These are phyloP conservation scores for Pichia occidentalis DNA, from an alignment of 805 yeast species.

Conservation along the genomic window DNA sequence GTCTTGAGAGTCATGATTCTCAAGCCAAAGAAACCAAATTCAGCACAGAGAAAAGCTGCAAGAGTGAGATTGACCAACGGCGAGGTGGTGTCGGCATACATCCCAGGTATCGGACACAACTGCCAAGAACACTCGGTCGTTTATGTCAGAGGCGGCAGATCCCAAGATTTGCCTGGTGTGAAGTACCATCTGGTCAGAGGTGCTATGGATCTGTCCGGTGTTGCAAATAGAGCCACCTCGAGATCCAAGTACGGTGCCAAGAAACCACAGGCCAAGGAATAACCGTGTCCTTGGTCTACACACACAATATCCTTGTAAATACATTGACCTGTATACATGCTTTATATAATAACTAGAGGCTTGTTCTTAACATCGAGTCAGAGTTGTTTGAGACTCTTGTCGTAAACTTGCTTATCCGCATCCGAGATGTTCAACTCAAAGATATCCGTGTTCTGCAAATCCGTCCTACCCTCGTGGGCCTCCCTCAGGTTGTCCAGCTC, in stretches of 20 bases:
- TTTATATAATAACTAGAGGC: constrained; percentile 1
- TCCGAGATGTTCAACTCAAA: constrained; percentile 30
- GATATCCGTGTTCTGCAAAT: constrained; percentile 3
- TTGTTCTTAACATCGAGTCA: constrained; percentile 35
- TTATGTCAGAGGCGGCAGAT: constrained; percentile 95
- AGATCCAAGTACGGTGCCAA: constrained; percentile 94
- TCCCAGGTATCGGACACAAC: constrained; percentile 98
- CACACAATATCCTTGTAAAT: constrained; percentile 8
- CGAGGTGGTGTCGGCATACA: constrained; percentile 80
- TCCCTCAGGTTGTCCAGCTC: constrained; percentile 9
- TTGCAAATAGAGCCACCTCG: constrained; percentile 83
- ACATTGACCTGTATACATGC: neutral
- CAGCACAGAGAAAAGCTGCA: constrained; percentile 95
- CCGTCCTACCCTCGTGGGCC: too few relatives aligned
- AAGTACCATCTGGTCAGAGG: constrained; percentile 93
- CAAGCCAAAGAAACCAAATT: constrained; percentile 97
- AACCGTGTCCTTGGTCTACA: constrained; percentile 1
- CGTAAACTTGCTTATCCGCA: constrained; percentile 36
- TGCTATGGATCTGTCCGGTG: constrained; percentile 87
- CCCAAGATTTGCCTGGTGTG: constrained; percentile 97
- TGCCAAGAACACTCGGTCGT: constrained; percentile 97
- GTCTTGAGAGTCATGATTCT: constrained; percentile 89
- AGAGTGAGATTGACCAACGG: constrained; percentile 92
- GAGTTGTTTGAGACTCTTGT: constrained; percentile 36
- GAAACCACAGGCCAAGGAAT: constrained; percentile 52